Conservation (phyloP, 2,329 filamentous ascomycete species). For the Trichophyton rubrum region DNA sequence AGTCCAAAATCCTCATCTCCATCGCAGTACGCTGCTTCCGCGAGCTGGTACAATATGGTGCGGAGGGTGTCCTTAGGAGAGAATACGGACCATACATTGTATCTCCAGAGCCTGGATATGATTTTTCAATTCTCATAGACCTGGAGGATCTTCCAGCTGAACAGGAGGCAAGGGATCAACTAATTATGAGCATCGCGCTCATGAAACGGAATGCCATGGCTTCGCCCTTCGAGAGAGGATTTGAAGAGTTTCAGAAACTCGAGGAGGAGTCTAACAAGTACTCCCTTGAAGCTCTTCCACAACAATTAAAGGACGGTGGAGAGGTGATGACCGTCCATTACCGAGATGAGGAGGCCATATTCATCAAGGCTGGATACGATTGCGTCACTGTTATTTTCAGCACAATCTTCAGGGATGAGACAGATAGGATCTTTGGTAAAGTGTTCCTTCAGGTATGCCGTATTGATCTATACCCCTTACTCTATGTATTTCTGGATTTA, state of each 20-base stretch:
- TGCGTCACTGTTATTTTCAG: constrained; percentile 98
- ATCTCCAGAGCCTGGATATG: constrained; percentile 74
- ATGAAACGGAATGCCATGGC: constrained; percentile 99
- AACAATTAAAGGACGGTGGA: constrained; percentile 78
- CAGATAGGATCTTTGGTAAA: constrained; percentile 92
- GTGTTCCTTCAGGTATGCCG: constrained; percentile 66
- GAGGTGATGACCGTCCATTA: constrained; percentile 96
- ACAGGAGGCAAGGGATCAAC: constrained; percentile 73
- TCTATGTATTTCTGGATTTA: neutral
- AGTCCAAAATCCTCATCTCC: constrained; percentile 88
- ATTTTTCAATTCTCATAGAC: constrained; percentile 89
- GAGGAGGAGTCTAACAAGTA: constrained; percentile 84
- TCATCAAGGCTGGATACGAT: constrained; percentile 94
- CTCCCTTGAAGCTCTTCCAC: constrained; percentile 84
- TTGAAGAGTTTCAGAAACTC: constrained; percentile 77
- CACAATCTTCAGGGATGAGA: constrained; percentile 95
- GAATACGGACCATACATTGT: constrained; percentile 93
- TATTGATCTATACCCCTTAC: neutral
- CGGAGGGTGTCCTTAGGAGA: constrained; percentile 76
- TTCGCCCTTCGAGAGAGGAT: constrained; percentile 93
- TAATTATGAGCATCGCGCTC: constrained; percentile 76
- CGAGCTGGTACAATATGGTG: constrained; percentile 86
- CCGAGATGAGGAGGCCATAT: constrained; percentile 96
- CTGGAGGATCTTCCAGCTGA: constrained; percentile 73
- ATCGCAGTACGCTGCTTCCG: constrained; percentile 89